Base-by-base conservation (phyloP, 805 yeast genomes). In the Ogataea salicorniae region DNA sequence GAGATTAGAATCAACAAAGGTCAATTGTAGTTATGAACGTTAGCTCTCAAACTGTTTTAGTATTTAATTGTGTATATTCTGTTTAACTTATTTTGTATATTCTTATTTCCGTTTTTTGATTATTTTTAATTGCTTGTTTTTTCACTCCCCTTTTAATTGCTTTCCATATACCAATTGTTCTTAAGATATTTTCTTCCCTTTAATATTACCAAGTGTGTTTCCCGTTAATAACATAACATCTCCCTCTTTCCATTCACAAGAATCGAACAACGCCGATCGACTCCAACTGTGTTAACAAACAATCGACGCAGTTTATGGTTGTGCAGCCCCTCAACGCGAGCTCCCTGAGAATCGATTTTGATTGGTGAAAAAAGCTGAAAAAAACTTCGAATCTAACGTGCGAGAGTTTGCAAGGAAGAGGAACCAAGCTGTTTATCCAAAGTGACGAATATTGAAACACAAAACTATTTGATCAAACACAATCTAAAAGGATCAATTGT, bases 1-100 rank as follows among this genome's bases (percentile, higher is more conserved):
- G 76, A 80, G 20, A 75, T 87, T 36, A 54, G 67, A n/a, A 47
- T 57, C 37, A 62, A 56, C 40, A 52, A 35, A 17, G 42, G 41
- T 18, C 16, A 39, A n/a, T 15, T 42, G 5, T 51, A 23, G 39
- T 16, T n/a, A 3, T 20, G 4, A 6, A 34, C 4, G 16, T 41
- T 31, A 18, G 14, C 20, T 20, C 20, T 16, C 6, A 8, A 31
- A 15, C 37, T 34, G 16, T 34, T 17, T 7, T 41, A n/a, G 14
- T 23, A 6, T 26, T 11, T 26, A 26, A 26, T 7, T 26, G 13
- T 26, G 31, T 26, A 26, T 26, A 26, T 26, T 26, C 11, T 26
- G 31, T 37, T 37, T 17, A 16, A 37, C 23, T 5, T 18, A n/a
- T 18, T 17, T 37, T n/a, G 18, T 37, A 37, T 17, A 17, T 18